Percentiles rank a stretch among this genome's conserved stretches.
phyloP scores from a whole-genome alignment of 140 eudicot genomes.

The Oenanthe javanica region DNA sequence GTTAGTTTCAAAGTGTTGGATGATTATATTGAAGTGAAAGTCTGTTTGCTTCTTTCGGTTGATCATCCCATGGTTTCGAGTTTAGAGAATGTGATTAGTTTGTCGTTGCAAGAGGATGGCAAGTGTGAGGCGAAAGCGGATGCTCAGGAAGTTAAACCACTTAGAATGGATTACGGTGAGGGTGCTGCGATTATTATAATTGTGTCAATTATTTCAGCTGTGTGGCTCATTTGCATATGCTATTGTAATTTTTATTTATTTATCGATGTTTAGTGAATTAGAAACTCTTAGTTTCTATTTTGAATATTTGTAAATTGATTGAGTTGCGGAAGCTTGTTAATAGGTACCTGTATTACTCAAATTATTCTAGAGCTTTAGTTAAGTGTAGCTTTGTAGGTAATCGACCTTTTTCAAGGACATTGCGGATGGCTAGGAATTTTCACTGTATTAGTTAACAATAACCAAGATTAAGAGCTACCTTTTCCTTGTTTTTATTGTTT shows the following conservation, averaged over 20 bases:
- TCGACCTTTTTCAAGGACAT: too few relatives aligned
- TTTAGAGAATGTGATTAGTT: constrained; percentile 32
- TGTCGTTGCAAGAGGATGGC: not conserved
- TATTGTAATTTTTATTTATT: not conserved
- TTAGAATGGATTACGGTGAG: constrained; percentile 62
- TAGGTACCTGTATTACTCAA: too few relatives aligned
- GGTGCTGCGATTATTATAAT: not conserved
- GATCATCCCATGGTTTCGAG: constrained; percentile 70
- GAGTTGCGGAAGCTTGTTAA: too few relatives aligned
- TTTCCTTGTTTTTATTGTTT: too few relatives aligned
- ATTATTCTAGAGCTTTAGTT: too few relatives aligned
- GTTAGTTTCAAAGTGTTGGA: constrained; percentile 35
- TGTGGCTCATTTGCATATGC: not conserved
- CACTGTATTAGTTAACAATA: too few relatives aligned
- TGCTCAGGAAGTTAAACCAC: constrained; percentile 34
- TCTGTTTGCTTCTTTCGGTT: constrained; percentile 64
- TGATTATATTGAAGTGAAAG: constrained; percentile 67
- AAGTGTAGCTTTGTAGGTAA: too few relatives aligned
- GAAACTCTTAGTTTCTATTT: too few relatives aligned
- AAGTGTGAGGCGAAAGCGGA: not conserved
- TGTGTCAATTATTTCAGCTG: not conserved
- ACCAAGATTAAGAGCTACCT: too few relatives aligned
- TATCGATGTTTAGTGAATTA: not conserved
- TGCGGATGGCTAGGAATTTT: too few relatives aligned
- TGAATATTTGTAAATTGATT: too few relatives aligned